Evolutionary conservation across 441 rosid species (phyloP), one percentile per base, ranked within the genome.

Genomic region (Geranium incanum): DNA sequence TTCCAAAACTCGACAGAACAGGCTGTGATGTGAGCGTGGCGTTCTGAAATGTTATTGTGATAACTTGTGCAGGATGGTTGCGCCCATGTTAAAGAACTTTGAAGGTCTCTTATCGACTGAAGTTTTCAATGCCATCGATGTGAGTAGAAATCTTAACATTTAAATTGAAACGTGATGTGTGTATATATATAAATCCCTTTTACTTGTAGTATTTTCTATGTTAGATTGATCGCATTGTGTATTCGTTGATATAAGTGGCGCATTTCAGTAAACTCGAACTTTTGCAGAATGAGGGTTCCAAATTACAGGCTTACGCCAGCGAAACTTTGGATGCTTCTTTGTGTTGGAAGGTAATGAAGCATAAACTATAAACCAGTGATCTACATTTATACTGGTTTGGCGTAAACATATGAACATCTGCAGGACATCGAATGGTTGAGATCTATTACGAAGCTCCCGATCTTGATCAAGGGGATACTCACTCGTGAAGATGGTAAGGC

Each of bases 401-500:
- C 19, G 21, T 6, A 28, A 16, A 6, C 62, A 55, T 16, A 18
- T 4, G 19, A 15, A 16, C 33, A 50, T 48, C 64, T 15, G 68
- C 74, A 87, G 86, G 91, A 87, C 15, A 78, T 87, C 36, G 70
- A 87, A 70, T 87, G 89, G 89, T 89, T 87, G 72, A 86, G 84
- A 67, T 81, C 91, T 16, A 84, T 87, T 70, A 87, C 91, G 81
- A 77, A 65, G 36, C 52, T 87, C 83, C 87, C 91, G 0, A 87
- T 87, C 75, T 60, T 95, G 59, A 86, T 95, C 72, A 92, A 95
- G 83, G 99, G 97, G 74, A 89, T 92, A n/a, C 78, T 95, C 45
- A 92, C 97, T 70, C 91, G 96, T 36, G 97, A 90, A 79, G 97
- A 95, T 72, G 71, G 99, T 92, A 84, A 83, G 77, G 70, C 33